Base-by-base conservation (phyloP, 371 early-diverging fungal genomes). In the Saksenaea vasiformis region DNA sequence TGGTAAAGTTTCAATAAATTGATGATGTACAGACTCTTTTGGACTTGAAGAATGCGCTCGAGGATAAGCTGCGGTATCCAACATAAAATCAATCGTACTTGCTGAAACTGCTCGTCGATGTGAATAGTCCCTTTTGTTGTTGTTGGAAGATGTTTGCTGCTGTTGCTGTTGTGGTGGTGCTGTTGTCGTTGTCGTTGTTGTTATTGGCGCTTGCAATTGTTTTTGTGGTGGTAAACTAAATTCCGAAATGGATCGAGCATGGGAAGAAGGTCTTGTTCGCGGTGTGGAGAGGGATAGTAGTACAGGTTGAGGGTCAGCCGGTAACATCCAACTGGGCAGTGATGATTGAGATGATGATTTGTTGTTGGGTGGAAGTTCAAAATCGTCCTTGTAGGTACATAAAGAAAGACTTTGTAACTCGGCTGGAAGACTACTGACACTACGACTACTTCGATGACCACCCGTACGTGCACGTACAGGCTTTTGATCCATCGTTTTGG, bases 21-120 rank as follows among this genome's bases (percentile, higher is more conserved):
- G 43, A 41, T 41, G 43, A 41, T 41, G 43, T 41, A 41, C 43
- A 17, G 43, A n/a, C 19, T 41, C 43, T 17, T 41, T 41, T 41
- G 43, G 43, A 17, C 43, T 41, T 9, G 43, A 13, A n/a, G 43
- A 41, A 41, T 59, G 19, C 28, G 36, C 35, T 19, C 19, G 65
- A 19, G 61, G 19, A 17, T 67, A 67, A 28, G 41, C 28, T 0
- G 65, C 47, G 13, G 66, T 71, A 26, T 74, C 76, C 14, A 73
- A 61, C 17, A 73, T 66, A 31, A 71, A 61, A 51, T 79, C 80
- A 11, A 73, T 43, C 3, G 80, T 74, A 36, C 72, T 79, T 28
- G 80, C 71, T 5, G 80, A 80, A 17, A 73, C 65, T 13, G 80
- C 76, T 34, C 78, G 71, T 26, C 80, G 74, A 64, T 80, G 80